Percentiles rank a stretch among this genome's conserved stretches.
These are phyloP conservation scores for Fusarium camptoceras DNA, from an alignment of 2,329 filamentous ascomycete genomes.

Conservation along the genomic window DNA sequence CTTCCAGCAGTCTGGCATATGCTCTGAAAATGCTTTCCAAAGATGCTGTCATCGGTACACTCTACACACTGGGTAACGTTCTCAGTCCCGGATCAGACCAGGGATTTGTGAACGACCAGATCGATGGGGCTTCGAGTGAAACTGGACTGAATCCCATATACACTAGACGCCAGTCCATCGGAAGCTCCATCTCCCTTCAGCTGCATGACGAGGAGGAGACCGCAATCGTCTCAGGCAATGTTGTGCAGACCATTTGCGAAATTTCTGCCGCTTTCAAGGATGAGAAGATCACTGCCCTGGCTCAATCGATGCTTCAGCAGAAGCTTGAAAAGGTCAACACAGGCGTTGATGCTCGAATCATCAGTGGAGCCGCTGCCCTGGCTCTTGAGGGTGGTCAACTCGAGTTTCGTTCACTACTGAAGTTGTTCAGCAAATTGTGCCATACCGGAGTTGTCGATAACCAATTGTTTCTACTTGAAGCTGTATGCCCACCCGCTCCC, in stretches of 20 bases:
- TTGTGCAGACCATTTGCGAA: constrained; percentile 95
- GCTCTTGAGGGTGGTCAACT: constrained; percentile 80
- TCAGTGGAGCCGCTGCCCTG: constrained; percentile 82
- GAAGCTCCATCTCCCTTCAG: constrained; percentile 83
- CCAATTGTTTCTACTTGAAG: constrained; percentile 74
- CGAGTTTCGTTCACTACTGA: constrained; percentile 88
- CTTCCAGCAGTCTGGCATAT: constrained; percentile 85
- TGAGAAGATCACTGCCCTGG: constrained; percentile 91
- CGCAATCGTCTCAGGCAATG: constrained; percentile 80
- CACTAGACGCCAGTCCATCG: constrained; percentile 68
- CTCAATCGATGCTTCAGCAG: constrained; percentile 95
- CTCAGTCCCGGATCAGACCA: constrained; percentile 77
- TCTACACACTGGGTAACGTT: constrained; percentile 97
- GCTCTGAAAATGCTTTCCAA: constrained; percentile 86
- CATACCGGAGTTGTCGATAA: constrained; percentile 78
- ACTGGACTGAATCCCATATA: constrained; percentile 60
- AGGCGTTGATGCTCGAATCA: constrained; percentile 84
- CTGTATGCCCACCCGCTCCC: constrained; percentile 64
- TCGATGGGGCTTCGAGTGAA: constrained; percentile 57
- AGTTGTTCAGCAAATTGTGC: constrained; percentile 81
- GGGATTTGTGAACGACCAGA: constrained; percentile 63
- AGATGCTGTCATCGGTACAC: constrained; percentile 91
- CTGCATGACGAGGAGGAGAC: constrained; percentile 82
- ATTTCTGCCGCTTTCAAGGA: constrained; percentile 86
- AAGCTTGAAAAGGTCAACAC: constrained; percentile 89